Conservation (phyloP, 1,139 yeast species). For the Saccharomyces pastorianus region DNA sequence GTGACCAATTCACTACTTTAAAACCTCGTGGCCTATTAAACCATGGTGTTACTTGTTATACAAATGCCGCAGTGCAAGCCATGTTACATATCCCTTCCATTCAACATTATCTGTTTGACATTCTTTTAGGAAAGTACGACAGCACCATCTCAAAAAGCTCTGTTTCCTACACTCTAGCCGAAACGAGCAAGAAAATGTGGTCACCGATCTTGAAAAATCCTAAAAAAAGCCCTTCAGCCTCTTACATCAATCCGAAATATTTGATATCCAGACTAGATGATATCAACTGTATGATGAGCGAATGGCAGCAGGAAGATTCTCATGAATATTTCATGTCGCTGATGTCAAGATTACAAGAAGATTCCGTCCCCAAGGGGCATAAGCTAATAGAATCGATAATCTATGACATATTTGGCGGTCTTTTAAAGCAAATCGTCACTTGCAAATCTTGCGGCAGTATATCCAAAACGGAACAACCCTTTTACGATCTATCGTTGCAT, state of each 20-base stretch:
- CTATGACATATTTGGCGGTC: slow-evolving; percentile 91
- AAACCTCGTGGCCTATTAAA: slow-evolving; percentile 76
- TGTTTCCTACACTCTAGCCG: slow-evolving; percentile 68
- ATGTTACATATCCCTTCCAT: slow-evolving; percentile 85
- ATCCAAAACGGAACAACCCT: slow-evolving; percentile 84
- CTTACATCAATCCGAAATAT: slow-evolving; percentile 63
- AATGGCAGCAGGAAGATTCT: slow-evolving; percentile 96
- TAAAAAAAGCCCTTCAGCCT: slow-evolving; percentile 27
- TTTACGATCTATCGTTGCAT: slow-evolving; percentile 81
- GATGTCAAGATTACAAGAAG: slow-evolving; percentile 82
- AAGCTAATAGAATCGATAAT: slow-evolving; percentile 75
- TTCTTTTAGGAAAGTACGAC: slow-evolving; percentile 45
- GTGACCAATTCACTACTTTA: slow-evolving; percentile 35
- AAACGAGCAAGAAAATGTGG: slow-evolving; percentile 63
- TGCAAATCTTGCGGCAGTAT: slow-evolving; percentile 74
- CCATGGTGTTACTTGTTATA: slow-evolving; percentile 93
- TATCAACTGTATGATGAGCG: slow-evolving; percentile 92
- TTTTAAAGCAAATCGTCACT: slow-evolving; percentile 72
- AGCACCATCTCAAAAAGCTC: slow-evolving; percentile 44
- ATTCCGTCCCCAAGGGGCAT: slow-evolving; percentile 78
- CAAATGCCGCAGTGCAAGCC: slow-evolving; percentile 90
- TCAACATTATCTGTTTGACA: slow-evolving; percentile 70
- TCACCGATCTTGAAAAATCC: slow-evolving; percentile 34
- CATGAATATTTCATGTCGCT: slow-evolving; percentile 94
- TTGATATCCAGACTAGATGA: slow-evolving; percentile 68